These are phyloP conservation scores for Limonium bicolor DNA, from an alignment of 148 eudicot genomes.

Conservation along the genomic window DNA sequence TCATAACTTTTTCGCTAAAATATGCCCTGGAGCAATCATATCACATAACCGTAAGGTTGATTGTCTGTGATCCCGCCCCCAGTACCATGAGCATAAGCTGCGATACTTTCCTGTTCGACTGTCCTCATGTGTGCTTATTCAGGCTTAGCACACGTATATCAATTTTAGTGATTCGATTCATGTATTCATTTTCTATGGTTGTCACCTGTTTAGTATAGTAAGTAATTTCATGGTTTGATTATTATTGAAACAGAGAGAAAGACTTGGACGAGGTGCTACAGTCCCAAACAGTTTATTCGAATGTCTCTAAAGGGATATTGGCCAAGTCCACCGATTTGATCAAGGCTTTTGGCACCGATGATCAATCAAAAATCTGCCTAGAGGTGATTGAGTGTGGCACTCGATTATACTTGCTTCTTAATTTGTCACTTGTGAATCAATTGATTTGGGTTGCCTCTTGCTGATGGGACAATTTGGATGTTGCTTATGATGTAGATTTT, in stretches of 20 bases:
- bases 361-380: constrained; percentile 71
- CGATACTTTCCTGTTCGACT: no score
- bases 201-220: neutral
- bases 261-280: constrained; percentile 97
- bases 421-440: neutral
- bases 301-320: constrained; percentile 86
- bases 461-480: no score
- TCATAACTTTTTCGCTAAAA: no score
- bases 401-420: neutral
- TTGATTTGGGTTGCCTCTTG: no score
- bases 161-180: neutral
- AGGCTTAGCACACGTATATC: no score
- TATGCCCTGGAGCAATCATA: no score
- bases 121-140: no score
- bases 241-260: constrained; percentile 45
- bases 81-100: no score
- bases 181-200: neutral
- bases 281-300: constrained; percentile 83
- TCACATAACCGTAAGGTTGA: no score
- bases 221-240: neutral
- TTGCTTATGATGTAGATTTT: no score
- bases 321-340: constrained; percentile 80
- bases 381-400: constrained; percentile 29
- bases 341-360: constrained; percentile 78
- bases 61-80: no score